These are phyloP conservation scores for Corylus heterophylla DNA, from an alignment of 306 rosid genomes.

Conservation along the genomic window DNA sequence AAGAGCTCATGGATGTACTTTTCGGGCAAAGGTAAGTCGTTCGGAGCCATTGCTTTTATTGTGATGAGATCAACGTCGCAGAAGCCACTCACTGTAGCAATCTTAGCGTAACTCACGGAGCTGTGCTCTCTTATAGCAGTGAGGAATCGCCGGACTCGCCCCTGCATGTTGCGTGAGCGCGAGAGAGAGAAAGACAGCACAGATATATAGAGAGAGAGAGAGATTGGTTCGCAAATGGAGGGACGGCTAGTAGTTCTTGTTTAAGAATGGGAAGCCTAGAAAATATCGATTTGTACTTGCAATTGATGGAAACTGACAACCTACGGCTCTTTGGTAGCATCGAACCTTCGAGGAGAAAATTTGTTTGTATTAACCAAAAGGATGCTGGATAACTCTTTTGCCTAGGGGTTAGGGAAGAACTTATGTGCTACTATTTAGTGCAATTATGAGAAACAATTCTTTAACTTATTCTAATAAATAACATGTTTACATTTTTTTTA, in stretches of 20 bases:
- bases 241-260: not conserved
- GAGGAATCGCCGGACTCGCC: slow-evolving; percentile 48
- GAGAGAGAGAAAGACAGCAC: not conserved
- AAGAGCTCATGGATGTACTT: slow-evolving; percentile 55
- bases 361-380: not conserved
- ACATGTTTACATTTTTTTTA: no score
- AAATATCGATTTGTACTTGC: not conserved
- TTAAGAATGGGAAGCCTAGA: slow-evolving; percentile 2
- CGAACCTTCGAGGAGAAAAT: slow-evolving; percentile 18
- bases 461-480: no score
- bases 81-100: slow-evolving; percentile 61
- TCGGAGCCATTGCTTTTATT: slow-evolving; percentile 64
- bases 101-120: slow-evolving; percentile 58
- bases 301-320: not conserved
- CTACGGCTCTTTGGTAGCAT: slow-evolving; percentile 15
- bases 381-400: no score
- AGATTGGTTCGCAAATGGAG: not conserved
- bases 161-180: slow-evolving; percentile 36
- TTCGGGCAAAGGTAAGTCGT: slow-evolving; percentile 60
- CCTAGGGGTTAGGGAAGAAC: no score
- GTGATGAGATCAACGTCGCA: slow-evolving; percentile 53
- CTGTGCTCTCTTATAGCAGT: slow-evolving; percentile 54
- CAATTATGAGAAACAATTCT: no score
- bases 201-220: not conserved
- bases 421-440: no score